Percentiles rank a stretch among this genome's conserved stretches.
Conservation (phyloP, 2,329 filamentous ascomycete genomes). For the Alternaria sp. region DNA sequence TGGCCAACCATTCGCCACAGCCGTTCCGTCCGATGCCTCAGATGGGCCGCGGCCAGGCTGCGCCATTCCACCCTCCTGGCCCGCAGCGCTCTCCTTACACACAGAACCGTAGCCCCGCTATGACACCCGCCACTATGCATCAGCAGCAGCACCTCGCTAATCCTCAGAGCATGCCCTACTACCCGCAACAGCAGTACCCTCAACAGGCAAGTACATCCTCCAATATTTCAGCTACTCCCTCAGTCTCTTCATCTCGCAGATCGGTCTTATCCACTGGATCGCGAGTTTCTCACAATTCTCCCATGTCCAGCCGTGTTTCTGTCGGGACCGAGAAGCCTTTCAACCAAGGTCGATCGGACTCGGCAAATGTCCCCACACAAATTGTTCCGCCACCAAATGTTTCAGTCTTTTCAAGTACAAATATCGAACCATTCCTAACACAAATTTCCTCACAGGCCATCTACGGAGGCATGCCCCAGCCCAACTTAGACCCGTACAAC, state of each 20-base stretch:
- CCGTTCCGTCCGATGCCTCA: constrained; percentile 60
- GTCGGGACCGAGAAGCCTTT: constrained; percentile 21
- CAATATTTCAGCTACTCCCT: constrained; percentile 43
- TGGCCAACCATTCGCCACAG: constrained; percentile 56
- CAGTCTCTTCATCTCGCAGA: constrained; percentile 27
- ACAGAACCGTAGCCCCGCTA: constrained; percentile 65
- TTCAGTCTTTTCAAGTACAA: constrained; percentile 64
- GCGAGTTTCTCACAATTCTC: constrained; percentile 19
- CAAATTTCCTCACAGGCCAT: constrained; percentile 68
- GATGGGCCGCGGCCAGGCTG: constrained; percentile 59
- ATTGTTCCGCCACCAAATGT: neutral
- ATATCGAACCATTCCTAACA: constrained; percentile 77
- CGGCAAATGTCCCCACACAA: constrained; percentile 32
- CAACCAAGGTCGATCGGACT: constrained; percentile 22
- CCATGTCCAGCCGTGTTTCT: constrained; percentile 14
- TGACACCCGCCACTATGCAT: constrained; percentile 67
- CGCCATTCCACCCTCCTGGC: constrained; percentile 57
- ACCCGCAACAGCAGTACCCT: constrained; percentile 62
- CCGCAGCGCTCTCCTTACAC: constrained; percentile 63
- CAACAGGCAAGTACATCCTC: constrained; percentile 66
- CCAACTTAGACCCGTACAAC: constrained; percentile 49
- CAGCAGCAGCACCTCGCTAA: constrained; percentile 61
- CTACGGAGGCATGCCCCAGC: constrained; percentile 60
- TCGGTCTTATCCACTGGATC: constrained; percentile 18
- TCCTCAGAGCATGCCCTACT: constrained; percentile 69